These are phyloP conservation scores for Plasmodium gallinaceum DNA, from an alignment of 169 alveolate genomes.

Conservation along the genomic window DNA sequence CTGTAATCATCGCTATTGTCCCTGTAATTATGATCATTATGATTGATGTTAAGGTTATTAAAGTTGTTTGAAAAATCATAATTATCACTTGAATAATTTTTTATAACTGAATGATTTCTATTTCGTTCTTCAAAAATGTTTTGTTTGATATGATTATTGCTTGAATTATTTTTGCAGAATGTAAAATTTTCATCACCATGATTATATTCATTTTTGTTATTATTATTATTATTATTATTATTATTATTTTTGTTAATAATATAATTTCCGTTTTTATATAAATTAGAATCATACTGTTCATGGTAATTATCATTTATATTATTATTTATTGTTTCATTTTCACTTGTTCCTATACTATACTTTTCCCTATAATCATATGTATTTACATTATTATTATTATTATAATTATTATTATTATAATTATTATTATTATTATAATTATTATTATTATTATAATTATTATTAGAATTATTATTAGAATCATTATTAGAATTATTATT, in stretches of 20 bases:
- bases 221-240: background rate
- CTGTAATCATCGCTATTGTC: background rate
- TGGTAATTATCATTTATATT: no score
- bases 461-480: background rate
- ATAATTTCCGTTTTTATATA: background rate
- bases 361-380: no score
- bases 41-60: constrained; percentile 21
- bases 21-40: constrained; percentile 16
- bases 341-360: no score
- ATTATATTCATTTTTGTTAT: no score
- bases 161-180: background rate
- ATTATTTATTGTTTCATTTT: no score
- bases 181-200: background rate
- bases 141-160: background rate
- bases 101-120: background rate
- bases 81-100: constrained; percentile 2
- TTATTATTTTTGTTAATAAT: background rate
- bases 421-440: background rate
- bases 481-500: background rate
- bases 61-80: background rate
- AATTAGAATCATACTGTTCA: background rate
- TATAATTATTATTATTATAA: background rate
- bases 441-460: background rate
- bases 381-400: background rate
- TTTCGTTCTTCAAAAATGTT: constrained; percentile 20